Base-by-base conservation (phyloP, 257 asterid genomes). In the Primulina tabacum region DNA sequence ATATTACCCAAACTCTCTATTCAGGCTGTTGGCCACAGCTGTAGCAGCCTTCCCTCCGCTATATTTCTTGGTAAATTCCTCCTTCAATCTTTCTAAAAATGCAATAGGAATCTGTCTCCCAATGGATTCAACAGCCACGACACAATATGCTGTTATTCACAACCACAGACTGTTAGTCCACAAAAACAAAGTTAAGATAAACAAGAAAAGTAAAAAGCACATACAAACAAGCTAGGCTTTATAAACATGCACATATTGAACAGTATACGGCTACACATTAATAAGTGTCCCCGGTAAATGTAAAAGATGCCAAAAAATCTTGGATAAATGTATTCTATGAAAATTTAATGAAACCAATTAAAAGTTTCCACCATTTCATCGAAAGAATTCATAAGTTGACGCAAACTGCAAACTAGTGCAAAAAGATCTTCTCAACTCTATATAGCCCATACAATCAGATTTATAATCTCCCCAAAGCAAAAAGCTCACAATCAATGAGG, bases 41-140 rank as follows among this genome's bases (percentile, higher is more conserved):
- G 97, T 90, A 61, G 96, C 94, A 63, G 93, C 92, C 86, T 90
- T 90, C 53, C 97, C 97, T 55, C 94, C 97, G 58, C 90, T 84
- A 77, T 90, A 88, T 76, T 85, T 88, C 86, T 88, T 90, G 65
- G 84, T 82, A 71, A 90, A 90, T 2, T 90, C 97, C 58, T 88
- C 97, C 81, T 86, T 90, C 11, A 79, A 74, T 59, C 92, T 80
- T 84, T 90, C 95, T 55, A 90, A 89, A 72, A 77, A 90, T 40
- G 95, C 95, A 37, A 90, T 86, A 5, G 97, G 97, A 33, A 88
- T 68, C 82, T 90, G 93, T 72, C 97, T 86, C 65, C 97, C 95
- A 71, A 81, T 84, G 75, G 95, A 84, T 79, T 90, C 95, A 70
- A 88, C 88, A 80, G 97, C 95, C 80, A 90, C 97, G 74, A 88